phyloP scores from a whole-genome alignment of 2,329 filamentous ascomycete genomes.

The Metarhizium anisopliae region DNA sequence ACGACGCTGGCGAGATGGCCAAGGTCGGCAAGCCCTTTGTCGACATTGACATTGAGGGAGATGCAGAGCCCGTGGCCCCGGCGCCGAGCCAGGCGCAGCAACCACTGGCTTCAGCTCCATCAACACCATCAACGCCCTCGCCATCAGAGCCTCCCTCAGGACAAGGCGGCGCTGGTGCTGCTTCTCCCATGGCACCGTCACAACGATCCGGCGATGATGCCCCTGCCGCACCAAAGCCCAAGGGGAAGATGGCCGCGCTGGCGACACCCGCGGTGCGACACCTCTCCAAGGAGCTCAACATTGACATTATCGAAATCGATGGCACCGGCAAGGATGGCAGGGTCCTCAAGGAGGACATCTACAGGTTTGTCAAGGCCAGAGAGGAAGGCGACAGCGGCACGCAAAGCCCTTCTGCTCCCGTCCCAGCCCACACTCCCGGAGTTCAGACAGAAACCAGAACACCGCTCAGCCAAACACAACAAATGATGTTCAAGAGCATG shows the following conservation, averaged over 20 bases:
- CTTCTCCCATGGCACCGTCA: neutral
- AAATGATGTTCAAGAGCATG: slow-evolving; percentile 97
- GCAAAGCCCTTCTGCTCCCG: slow-evolving; percentile 13
- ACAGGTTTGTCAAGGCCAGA: slow-evolving; percentile 54
- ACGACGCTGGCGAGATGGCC: slow-evolving; percentile 92
- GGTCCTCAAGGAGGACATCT: slow-evolving; percentile 87
- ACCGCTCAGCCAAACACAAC: slow-evolving; percentile 68
- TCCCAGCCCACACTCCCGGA: slow-evolving; percentile 15
- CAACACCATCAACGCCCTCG: slow-evolving; percentile 12
- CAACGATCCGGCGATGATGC: neutral
- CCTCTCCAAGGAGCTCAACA: slow-evolving; percentile 66
- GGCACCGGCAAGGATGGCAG: slow-evolving; percentile 88
- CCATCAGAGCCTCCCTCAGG: slow-evolving; percentile 6
- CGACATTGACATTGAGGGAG: slow-evolving; percentile 86
- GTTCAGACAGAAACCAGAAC: slow-evolving; percentile 60
- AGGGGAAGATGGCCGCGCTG: slow-evolving; percentile 61
- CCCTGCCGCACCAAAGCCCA: slow-evolving; percentile 21
- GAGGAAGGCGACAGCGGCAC: slow-evolving; percentile 23
- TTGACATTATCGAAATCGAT: slow-evolving; percentile 69
- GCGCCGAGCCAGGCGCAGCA: neutral
- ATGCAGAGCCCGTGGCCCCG: slow-evolving; percentile 39
- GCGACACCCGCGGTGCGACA: slow-evolving; percentile 91
- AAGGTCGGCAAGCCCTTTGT: slow-evolving; percentile 90
- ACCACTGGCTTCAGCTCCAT: slow-evolving; percentile 16
- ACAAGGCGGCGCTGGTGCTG: neutral